A percentile compares a stretch with the other conserved stretches of the same genome.
Conservation (phyloP, 257 asterid species). For the Jasminum sambac region DNA sequence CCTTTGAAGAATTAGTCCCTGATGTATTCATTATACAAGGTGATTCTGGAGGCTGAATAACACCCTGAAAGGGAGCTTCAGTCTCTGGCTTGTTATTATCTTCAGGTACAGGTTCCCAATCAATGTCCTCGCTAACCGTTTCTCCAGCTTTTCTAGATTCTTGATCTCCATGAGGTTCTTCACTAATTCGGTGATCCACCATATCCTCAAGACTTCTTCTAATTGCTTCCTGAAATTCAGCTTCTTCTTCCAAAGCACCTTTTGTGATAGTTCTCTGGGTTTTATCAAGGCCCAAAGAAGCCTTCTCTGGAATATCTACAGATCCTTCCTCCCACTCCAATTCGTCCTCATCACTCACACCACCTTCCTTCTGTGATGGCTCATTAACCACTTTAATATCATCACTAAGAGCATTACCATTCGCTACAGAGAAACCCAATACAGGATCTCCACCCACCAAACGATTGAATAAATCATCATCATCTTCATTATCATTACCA, state of each 20-base stretch:
- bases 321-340: constrained; percentile 88
- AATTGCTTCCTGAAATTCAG: constrained; percentile 72
- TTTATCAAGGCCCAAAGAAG: constrained; percentile 35
- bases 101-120: constrained; percentile 27
- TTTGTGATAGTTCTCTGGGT: constrained; percentile 38
- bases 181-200: constrained; percentile 25
- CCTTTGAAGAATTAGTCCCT: constrained; percentile 29
- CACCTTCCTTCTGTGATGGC: constrained; percentile 32
- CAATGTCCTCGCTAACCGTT: constrained; percentile 24
- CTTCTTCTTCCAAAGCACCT: constrained; percentile 70
- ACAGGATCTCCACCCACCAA: constrained; percentile 72
- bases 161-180: constrained; percentile 28
- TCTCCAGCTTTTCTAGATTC: constrained; percentile 28
- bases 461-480: constrained; percentile 65
- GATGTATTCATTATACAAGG: constrained; percentile 22
- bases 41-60: constrained; percentile 26
- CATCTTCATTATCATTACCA: constrained; percentile 31
- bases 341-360: constrained; percentile 49
- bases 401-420: constrained; percentile 14
- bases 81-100: constrained; percentile 30
- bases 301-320: constrained; percentile 41
- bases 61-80: constrained; percentile 23
- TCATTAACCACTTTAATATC: constrained; percentile 23
- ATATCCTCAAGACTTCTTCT: constrained; percentile 67
- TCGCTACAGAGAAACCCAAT: constrained; percentile 37